phyloP scores from a whole-genome alignment of 495 filamentous ascomycete genomes.

The Trichocladium antarcticum region DNA sequence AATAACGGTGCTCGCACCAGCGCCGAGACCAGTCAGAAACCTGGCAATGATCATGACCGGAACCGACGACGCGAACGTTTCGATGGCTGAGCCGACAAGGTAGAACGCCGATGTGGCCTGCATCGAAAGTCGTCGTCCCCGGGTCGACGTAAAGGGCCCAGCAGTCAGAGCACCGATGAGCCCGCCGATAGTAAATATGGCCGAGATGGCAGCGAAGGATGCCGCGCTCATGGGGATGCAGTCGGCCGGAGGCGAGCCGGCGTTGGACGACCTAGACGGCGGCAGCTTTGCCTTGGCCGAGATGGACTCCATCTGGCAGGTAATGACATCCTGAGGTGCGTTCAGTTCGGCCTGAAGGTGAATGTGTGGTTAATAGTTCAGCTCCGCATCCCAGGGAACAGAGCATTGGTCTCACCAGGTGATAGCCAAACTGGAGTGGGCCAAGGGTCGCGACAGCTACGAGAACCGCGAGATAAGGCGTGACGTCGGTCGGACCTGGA shows the following conservation, averaged over 20 bases:
- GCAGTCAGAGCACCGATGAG: constrained; percentile 69
- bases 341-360: constrained; percentile 74
- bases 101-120: constrained; percentile 64
- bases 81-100: constrained; percentile 60
- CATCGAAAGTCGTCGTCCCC: constrained; percentile 64
- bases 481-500: constrained; percentile 35
- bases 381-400: not conserved
- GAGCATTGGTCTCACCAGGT: constrained; percentile 52
- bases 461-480: constrained; percentile 54
- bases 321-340: constrained; percentile 81
- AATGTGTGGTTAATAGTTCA: constrained; percentile 13
- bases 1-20: constrained; percentile 81
- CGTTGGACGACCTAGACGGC: constrained; percentile 17
- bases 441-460: constrained; percentile 59
- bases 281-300: constrained; percentile 28
- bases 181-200: constrained; percentile 86
- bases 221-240: constrained; percentile 73
- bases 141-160: constrained; percentile 58
- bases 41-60: constrained; percentile 58
- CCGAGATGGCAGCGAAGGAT: constrained; percentile 70
- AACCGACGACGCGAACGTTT: constrained; percentile 60
- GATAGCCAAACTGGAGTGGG: constrained; percentile 87
- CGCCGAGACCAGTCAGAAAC: constrained; percentile 68
- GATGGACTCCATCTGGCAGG: constrained; percentile 56
- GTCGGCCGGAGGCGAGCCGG: constrained; percentile 43